Percentiles rank a stretch among this genome's conserved stretches.
Conservation (phyloP, 495 filamentous ascomycete species). For the Copromyces sp. region DNA sequence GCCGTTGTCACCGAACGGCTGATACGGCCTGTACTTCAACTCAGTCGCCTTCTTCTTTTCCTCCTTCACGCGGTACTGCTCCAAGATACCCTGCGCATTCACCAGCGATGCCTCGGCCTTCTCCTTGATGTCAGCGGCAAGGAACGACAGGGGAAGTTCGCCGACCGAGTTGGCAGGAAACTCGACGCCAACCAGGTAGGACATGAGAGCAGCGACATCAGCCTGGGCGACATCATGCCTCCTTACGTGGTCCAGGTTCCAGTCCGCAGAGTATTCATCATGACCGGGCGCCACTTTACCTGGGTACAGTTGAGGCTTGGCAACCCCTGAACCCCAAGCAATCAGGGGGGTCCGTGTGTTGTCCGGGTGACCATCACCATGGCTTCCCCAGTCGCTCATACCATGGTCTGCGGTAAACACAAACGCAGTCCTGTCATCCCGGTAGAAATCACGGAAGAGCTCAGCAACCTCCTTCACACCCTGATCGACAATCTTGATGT, state of each 20-base stretch:
- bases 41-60: slow-evolving; percentile 65
- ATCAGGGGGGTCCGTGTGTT: slow-evolving; percentile 94
- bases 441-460: slow-evolving; percentile 81
- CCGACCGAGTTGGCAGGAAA: slow-evolving; percentile 97
- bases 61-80: slow-evolving; percentile 97
- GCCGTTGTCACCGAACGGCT: slow-evolving; percentile 46
- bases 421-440: slow-evolving; percentile 85
- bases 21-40: slow-evolving; percentile 67
- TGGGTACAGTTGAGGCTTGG: slow-evolving; percentile 51
- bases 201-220: slow-evolving; percentile 93
- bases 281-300: slow-evolving; percentile 60
- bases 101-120: slow-evolving; percentile 81
- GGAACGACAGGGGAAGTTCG: slow-evolving; percentile 75
- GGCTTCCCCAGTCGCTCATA: slow-evolving; percentile 97
- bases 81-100: slow-evolving; percentile 81
- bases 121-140: slow-evolving; percentile 56
- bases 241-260: slow-evolving; percentile 69
- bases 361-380: slow-evolving; percentile 95
- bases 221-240: slow-evolving; percentile 91
- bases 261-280: slow-evolving; percentile 86
- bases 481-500: slow-evolving; percentile 88
- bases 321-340: slow-evolving; percentile 89
- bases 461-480: slow-evolving; percentile 75
- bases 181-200: slow-evolving; percentile 80
- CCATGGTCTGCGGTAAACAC: slow-evolving; percentile 98